phyloP scores from a whole-genome alignment of 2,329 filamentous ascomycete species.

The Penicillium sp. region DNA sequence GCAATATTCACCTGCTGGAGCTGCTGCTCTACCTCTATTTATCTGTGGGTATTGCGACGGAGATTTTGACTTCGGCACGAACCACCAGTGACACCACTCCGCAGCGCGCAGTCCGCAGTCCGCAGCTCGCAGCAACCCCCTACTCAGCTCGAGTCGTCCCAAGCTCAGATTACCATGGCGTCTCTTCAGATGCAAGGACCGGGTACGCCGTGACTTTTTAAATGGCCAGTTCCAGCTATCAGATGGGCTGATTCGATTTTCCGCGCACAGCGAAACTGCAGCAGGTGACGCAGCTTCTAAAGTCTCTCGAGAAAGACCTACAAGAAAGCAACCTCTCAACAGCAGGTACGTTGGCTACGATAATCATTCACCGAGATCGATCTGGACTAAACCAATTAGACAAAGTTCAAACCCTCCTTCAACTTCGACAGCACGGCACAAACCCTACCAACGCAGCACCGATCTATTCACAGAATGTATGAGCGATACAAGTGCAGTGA shows the following conservation, averaged over 20 bases:
- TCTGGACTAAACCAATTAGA: constrained; percentile 23
- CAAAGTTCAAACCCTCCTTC: constrained; percentile 47
- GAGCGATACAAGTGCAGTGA: constrained; percentile 16
- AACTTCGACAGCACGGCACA: constrained; percentile 77
- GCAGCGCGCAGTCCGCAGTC: neutral
- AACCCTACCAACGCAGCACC: constrained; percentile 70
- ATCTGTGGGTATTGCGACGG: neutral
- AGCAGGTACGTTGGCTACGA: constrained; percentile 53
- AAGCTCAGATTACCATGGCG: constrained; percentile 22
- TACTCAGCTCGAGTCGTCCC: neutral
- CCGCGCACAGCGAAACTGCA: constrained; percentile 62
- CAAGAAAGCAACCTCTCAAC: constrained; percentile 58
- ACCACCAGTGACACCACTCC: neutral
- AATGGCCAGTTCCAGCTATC: neutral
- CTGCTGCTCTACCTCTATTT: neutral
- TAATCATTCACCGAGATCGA: neutral
- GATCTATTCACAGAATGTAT: constrained; percentile 77
- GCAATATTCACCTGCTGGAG: neutral
- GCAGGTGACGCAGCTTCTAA: constrained; percentile 65
- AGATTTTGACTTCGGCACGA: neutral
- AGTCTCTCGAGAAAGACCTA: constrained; percentile 62
- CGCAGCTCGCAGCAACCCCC: neutral
- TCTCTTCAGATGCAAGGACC: constrained; percentile 26
- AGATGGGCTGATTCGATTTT: neutral
- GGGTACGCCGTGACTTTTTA: constrained; percentile 21